A percentile compares a stretch with the other conserved stretches of the same genome.
Evolutionary conservation across 352 stramenopile genomes (phyloP).

Genomic region (Phytopythium helicoides): DNA sequence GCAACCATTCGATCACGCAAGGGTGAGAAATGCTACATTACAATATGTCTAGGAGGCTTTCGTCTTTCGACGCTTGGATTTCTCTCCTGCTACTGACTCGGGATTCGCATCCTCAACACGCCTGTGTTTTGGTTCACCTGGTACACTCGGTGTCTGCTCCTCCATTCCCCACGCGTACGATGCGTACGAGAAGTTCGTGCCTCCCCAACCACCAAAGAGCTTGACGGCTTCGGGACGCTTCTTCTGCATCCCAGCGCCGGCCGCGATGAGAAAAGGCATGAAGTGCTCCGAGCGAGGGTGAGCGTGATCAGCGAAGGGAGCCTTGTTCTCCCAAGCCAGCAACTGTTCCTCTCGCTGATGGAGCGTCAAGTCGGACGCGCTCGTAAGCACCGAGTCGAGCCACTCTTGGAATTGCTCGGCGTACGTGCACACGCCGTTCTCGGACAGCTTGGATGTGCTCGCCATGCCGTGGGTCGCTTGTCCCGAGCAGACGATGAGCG

Average conservation of each 20-base stretch:
- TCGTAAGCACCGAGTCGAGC: constrained; percentile 33
- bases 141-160: background rate
- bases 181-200: constrained; percentile 37
- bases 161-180: constrained; percentile 32
- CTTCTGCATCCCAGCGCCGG: constrained; percentile 52
- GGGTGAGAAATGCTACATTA: too few relatives aligned
- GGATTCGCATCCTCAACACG: background rate
- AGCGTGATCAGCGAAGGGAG: constrained; percentile 28
- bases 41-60: too few relatives aligned
- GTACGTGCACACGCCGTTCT: constrained; percentile 12
- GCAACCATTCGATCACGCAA: too few relatives aligned
- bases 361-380: constrained; percentile 19
- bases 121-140: background rate
- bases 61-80: too few relatives aligned
- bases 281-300: constrained; percentile 53
- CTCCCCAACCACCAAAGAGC: constrained; percentile 35
- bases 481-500: constrained; percentile 85
- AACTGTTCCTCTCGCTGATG: constrained; percentile 34
- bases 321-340: constrained; percentile 32
- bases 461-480: constrained; percentile 36
- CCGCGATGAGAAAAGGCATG: constrained; percentile 50
- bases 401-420: constrained; percentile 40
- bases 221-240: constrained; percentile 21
- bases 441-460: constrained; percentile 5
- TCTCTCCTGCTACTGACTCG: too few relatives aligned